Evolutionary conservation across 345 rosid species (phyloP), one percentile per base, ranked within the genome.

Genomic region (Eucalyptus caleyi): DNA sequence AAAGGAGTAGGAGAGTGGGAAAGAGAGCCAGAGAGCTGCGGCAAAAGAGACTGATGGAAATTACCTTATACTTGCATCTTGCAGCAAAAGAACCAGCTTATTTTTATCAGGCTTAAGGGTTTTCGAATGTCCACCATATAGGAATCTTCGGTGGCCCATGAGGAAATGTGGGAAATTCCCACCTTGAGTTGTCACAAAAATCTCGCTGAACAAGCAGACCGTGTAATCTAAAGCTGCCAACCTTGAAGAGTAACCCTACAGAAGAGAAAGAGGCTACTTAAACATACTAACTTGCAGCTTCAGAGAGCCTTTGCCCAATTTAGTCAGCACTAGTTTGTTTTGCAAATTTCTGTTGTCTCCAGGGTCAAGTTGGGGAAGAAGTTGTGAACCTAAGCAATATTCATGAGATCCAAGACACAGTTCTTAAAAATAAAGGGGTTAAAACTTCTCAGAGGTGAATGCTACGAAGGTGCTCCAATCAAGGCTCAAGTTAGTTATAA

Each of bases 161-260:
- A 97, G 90, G 91, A 97, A 97, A 92, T 97, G 99, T 13, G 99
- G 99, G 92, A 97, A 97, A 92, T 97, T 97, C 88, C 99, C 99
- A 49, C 99, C 99, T 87, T 97, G 99, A 90, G 99, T 97, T 87
- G 99, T 95, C 89, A 95, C 97, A 88, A 97, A 97, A 49, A 96
- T 97, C 93, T 97, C 98, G 86, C 99, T 97, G 83, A 91, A 91
- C 97, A 97, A 94, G 93, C 97, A 97, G 30, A 97, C 98, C 2
- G 91, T 94, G 91, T 97, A 97, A 92, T 97, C 99, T 93, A 97
- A 89, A 91, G 99, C 99, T 30, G 99, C 99, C 94, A 97, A 91
- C 93, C 99, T 95, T 11, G 99, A 97, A 82, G 99, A 97, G 89
- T 96, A 95, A 19, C 94, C 98, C 99, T 97, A 91, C 65, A 60